Percentiles rank a stretch among this genome's conserved stretches.
These are phyloP conservation scores for Botrytis cinerea DNA, from an alignment of 2,329 filamentous ascomycete genomes.

Conservation along the genomic window DNA sequence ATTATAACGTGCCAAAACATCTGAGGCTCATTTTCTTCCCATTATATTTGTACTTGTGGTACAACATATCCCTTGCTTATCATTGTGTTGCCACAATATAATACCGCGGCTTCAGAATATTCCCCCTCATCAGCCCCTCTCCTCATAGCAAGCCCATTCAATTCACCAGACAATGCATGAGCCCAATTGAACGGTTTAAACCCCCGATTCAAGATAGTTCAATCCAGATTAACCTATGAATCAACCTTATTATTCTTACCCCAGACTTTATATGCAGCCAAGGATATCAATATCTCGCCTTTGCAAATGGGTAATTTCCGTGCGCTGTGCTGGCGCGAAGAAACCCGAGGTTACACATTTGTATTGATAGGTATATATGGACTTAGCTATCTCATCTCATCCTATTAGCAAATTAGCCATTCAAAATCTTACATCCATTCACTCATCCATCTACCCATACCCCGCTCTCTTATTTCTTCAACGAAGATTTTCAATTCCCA, in stretches of 20 bases:
- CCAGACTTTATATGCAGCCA: constrained; percentile 4
- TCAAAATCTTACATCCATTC: not conserved
- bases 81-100: not conserved
- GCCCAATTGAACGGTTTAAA: not conserved
- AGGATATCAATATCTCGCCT: not conserved
- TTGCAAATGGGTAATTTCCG: not conserved
- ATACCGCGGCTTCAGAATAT: not conserved
- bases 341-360: constrained; percentile 6
- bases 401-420: not conserved
- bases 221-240: no score
- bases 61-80: not conserved
- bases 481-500: not conserved
- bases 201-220: not conserved
- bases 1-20: no score
- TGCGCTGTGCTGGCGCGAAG: not conserved
- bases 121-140: not conserved
- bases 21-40: not conserved
- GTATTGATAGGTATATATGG: not conserved
- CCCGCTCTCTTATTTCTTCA: not conserved
- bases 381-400: not conserved
- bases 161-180: not conserved
- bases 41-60: not conserved
- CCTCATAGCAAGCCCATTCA: not conserved
- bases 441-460: not conserved
- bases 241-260: not conserved